Evolutionary conservation across 805 yeast genomes (phyloP), one percentile per base, ranked within the genome.

Genomic region (Saccharomycopsis vini): DNA sequence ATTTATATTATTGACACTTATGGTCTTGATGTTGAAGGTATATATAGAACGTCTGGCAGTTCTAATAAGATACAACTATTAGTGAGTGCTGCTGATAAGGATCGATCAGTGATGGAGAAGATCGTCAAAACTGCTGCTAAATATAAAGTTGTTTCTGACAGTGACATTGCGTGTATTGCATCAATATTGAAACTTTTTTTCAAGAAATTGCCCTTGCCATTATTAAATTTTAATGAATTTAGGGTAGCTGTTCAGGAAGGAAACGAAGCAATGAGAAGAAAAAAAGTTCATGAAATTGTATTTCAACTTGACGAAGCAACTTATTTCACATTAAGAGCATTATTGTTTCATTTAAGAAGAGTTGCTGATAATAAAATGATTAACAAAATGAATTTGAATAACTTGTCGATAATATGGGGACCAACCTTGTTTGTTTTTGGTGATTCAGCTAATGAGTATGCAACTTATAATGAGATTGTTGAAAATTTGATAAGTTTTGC

Each of bases 271-370:
- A 69, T 77, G 52, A 72, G 83, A 46, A 76, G 84, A 47, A 90
- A 87, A 56, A 69, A 69, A 24, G 69, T 92, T 54, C 98, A 92
- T 61, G 85, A 87, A 36, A 73, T 86, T 47, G 85, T 92, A 37
- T 92, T 82, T 65, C 83, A 84, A 52, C 71, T 92, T 44, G 96
- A 97, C 0, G 98, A 92, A 63, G 92, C 95, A 1, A 87, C 90
- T 46, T 92, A 92, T 60, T 89, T 95, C 69, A 89, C 97, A 0
- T 69, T 92, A 53, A 69, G 97, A 52, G 77, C 86, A 29, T 65
- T 92, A 52, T 66, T 89, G 2, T 86, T 90, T 70, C 99, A 92
- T 61, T 73, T 92, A 49, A 78, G 81, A 50, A 74, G 81, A 44
- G 79, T 92, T 12, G 76, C 81, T 31, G 71, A 72, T 23, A 69